Evolutionary conservation across 805 yeast species (phyloP).

Genomic region (Geotrichum ghanense): DNA sequence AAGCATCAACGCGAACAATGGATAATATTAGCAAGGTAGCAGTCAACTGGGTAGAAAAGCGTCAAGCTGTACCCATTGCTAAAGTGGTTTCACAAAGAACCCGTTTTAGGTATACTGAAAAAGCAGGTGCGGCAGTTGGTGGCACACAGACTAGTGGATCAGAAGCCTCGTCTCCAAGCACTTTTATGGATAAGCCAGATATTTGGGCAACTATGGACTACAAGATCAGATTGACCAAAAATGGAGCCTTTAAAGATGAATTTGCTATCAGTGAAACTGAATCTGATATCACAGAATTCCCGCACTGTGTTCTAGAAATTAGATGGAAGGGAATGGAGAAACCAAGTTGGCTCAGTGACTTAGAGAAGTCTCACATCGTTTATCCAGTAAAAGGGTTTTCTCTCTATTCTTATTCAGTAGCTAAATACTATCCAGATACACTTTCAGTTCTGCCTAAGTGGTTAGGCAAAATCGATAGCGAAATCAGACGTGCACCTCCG

Average conservation of each 20-base stretch:
- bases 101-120: conserved; percentile 13
- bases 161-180: conserved; percentile 1
- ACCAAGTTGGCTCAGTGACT: conserved; percentile 29
- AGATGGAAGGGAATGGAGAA: conserved; percentile 30
- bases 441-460: conserved; percentile 30
- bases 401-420: conserved; percentile 26
- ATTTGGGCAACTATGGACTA: conserved; percentile 31
- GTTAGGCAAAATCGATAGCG: conserved; percentile 32
- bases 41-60: conserved; percentile 25
- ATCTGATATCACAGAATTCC: conserved; percentile 24
- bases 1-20: conserved; percentile 2
- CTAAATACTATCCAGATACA: conserved; percentile 21
- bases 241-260: not conserved
- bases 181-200: conserved; percentile 8
- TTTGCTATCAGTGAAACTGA: conserved; percentile 2
- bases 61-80: conserved; percentile 20
- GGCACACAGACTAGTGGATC: not conserved
- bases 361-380: conserved; percentile 37
- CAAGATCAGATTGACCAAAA: conserved; percentile 11
- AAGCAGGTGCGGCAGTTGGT: not conserved
- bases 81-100: conserved; percentile 17
- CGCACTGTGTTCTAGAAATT: conserved; percentile 39
- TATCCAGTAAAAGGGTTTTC: conserved; percentile 34
- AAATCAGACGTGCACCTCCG: conserved; percentile 30
- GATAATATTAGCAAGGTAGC: conserved; percentile 20